Conservation (phyloP, 257 asterid species). For the Linderniella brevidens region DNA sequence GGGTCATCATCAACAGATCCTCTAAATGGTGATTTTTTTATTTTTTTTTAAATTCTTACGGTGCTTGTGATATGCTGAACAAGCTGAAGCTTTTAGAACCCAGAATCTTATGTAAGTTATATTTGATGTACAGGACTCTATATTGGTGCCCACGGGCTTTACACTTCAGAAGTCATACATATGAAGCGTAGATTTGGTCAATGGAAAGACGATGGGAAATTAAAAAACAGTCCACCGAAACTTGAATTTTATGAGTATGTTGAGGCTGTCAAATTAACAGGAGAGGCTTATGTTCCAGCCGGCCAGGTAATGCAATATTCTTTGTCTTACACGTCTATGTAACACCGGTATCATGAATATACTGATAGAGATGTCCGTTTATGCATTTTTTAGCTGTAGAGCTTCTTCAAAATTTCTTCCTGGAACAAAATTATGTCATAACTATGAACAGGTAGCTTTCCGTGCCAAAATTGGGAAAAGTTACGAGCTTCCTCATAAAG, state of each 20-base stretch:
- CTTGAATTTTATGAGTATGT: constrained; percentile 84
- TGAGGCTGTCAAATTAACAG: constrained; percentile 87
- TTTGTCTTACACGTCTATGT: constrained; percentile 1
- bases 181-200: constrained; percentile 82
- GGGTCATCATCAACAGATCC: constrained; percentile 59
- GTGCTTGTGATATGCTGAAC: no score
- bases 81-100: no score
- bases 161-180: constrained; percentile 77
- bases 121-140: constrained; percentile 40
- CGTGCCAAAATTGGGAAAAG: constrained; percentile 88
- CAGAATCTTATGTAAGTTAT: no score
- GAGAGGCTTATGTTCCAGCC: constrained; percentile 92
- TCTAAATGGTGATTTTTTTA: constrained; percentile 40
- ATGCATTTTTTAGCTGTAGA: not conserved
- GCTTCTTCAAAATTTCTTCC: not conserved
- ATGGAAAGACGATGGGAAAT: constrained; percentile 72
- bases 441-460: constrained; percentile 59
- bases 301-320: constrained; percentile 54
- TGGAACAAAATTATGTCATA: constrained; percentile 1
- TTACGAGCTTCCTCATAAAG: constrained; percentile 90
- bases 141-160: constrained; percentile 82
- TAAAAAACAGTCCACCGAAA: constrained; percentile 41
- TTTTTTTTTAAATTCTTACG: constrained; percentile 1
- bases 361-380: constrained; percentile 1
- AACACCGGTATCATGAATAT: not conserved